Conservation (phyloP, 768 basidiomycete species). For the Leccinum broughii region DNA sequence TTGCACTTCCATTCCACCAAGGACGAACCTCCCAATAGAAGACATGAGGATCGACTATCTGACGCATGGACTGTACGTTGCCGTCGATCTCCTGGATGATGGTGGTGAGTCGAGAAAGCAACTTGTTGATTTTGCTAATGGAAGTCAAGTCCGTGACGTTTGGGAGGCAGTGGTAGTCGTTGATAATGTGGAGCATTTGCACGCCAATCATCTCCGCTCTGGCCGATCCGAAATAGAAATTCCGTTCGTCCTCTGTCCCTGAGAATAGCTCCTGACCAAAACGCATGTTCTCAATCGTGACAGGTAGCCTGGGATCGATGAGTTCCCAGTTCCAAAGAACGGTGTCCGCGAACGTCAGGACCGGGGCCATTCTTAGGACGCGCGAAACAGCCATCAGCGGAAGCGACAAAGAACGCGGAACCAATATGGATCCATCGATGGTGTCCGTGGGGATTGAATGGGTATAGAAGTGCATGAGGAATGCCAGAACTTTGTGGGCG, state of each 20-base stretch:
- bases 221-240: constrained; percentile 87
- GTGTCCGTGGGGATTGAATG: constrained; percentile 65
- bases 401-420: constrained; percentile 76
- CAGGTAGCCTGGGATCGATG: constrained; percentile 54
- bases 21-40: constrained; percentile 92
- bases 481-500: constrained; percentile 87
- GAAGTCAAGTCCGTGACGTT: constrained; percentile 62
- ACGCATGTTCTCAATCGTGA: constrained; percentile 72
- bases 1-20: constrained; percentile 86
- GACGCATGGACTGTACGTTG: constrained; percentile 67
- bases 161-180: constrained; percentile 79
- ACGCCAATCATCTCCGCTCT: constrained; percentile 84
- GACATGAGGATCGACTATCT: constrained; percentile 74
- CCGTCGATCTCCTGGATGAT: constrained; percentile 75
- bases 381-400: constrained; percentile 79
- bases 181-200: constrained; percentile 82
- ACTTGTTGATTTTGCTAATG: constrained; percentile 66
- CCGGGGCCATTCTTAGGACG: constrained; percentile 82
- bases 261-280: constrained; percentile 72
- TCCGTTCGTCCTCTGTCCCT: constrained; percentile 77
- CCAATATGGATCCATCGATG: constrained; percentile 42
- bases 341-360: constrained; percentile 94
- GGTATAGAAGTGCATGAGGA: constrained; percentile 87
- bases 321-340: constrained; percentile 91
- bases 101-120: constrained; percentile 64